Percentiles rank a stretch among this genome's conserved stretches.
phyloP scores from a whole-genome alignment of 495 filamentous ascomycete genomes.

The Copromyces sp. region DNA sequence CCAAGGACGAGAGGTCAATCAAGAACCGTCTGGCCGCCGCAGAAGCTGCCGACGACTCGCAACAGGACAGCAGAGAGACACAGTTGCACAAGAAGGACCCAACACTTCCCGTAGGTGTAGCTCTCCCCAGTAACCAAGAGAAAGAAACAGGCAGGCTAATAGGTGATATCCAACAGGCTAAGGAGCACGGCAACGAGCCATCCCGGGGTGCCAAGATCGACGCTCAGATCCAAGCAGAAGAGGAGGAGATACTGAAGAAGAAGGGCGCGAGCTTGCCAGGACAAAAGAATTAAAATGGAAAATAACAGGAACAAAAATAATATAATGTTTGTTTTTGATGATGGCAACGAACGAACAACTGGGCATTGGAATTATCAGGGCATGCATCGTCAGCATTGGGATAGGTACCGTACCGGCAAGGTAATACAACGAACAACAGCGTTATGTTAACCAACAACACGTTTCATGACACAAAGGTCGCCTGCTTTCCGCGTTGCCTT shows the following conservation, averaged over 20 bases:
- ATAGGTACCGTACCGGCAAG: not conserved
- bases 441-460: not conserved
- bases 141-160: conserved; percentile 6
- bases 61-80: conserved; percentile 41
- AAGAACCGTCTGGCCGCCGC: conserved; percentile 64
- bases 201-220: conserved; percentile 64
- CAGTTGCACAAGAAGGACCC: conserved; percentile 52
- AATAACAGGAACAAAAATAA: not conserved
- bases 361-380: not conserved
- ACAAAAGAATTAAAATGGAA: conserved; percentile 10
- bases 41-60: conserved; percentile 24
- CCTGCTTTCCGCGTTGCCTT: not conserved
- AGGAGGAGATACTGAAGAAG: conserved; percentile 53
- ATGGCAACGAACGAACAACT: not conserved
- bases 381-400: not conserved
- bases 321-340: not conserved
- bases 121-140: not conserved
- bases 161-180: conserved; percentile 39
- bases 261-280: conserved; percentile 38
- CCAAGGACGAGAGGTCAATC: conserved; percentile 74
- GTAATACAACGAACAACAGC: not conserved
- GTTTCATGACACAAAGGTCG: not conserved
- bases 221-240: conserved; percentile 56
- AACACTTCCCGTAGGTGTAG: conserved; percentile 51
- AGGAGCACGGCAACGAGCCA: conserved; percentile 58